phyloP scores from a whole-genome alignment of 2,329 filamentous ascomycete genomes.

The Neonectria coccinea region DNA sequence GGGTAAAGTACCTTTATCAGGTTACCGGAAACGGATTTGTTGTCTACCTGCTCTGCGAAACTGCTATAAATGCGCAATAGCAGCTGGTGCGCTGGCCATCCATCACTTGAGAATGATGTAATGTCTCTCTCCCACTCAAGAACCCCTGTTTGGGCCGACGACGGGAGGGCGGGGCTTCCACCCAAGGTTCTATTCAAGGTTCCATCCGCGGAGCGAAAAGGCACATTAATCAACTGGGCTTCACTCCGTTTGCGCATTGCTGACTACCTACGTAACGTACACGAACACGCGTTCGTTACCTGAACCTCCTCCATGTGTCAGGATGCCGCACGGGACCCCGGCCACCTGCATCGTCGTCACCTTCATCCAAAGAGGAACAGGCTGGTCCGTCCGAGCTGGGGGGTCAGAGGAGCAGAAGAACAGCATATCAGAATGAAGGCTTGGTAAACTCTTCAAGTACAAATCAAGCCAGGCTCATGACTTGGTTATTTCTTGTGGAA shows the following conservation, averaged over 20 bases:
- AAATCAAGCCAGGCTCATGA: neutral
- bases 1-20: neutral
- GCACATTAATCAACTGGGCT: neutral
- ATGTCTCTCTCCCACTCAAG: neutral
- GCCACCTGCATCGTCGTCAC: neutral
- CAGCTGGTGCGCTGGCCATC: conserved; percentile 11
- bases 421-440: neutral
- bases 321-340: conserved; percentile 19
- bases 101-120: conserved; percentile 18
- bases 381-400: neutral
- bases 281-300: neutral
- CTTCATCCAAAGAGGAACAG: neutral
- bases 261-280: neutral
- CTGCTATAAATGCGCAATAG: neutral
- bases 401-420: neutral
- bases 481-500: neutral
- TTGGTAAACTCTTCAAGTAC: neutral
- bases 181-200: conserved; percentile 16
- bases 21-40: neutral
- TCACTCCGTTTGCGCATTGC: neutral
- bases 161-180: conserved; percentile 10
- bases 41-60: neutral
- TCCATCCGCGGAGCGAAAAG: conserved; percentile 1
- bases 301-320: conserved; percentile 21
- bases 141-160: neutral